phyloP scores from a whole-genome alignment of 768 basidiomycete species.

The Steccherinum ochraceum region DNA sequence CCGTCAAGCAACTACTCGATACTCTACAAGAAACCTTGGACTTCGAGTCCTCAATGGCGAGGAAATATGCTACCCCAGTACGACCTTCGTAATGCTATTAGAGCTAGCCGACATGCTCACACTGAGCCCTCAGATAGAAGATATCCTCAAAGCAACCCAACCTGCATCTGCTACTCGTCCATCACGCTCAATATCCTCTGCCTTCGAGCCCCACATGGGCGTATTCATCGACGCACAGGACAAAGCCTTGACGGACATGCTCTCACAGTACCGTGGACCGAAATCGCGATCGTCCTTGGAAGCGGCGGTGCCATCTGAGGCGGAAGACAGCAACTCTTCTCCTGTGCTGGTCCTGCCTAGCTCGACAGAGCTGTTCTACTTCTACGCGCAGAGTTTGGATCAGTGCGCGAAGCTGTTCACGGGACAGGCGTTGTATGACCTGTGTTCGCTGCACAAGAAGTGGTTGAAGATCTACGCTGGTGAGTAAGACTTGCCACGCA shows the following conservation, averaged over 20 bases:
- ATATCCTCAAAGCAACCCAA: constrained; percentile 53
- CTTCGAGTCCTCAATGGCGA: constrained; percentile 76
- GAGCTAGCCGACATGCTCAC: constrained; percentile 1
- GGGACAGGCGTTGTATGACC: constrained; percentile 75
- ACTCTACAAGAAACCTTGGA: constrained; percentile 81
- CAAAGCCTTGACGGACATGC: constrained; percentile 87
- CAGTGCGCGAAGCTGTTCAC: constrained; percentile 90
- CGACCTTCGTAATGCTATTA: constrained; percentile 10
- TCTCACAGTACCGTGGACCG: constrained; percentile 66
- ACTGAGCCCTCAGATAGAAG: constrained; percentile 52
- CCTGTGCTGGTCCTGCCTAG: constrained; percentile 76
- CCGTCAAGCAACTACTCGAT: constrained; percentile 78
- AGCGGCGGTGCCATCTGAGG: constrained; percentile 28
- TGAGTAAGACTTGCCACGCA: too few species aligned
- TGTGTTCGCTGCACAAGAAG: constrained; percentile 81
- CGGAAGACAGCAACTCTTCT: constrained; percentile 37
- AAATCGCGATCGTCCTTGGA: constrained; percentile 69
- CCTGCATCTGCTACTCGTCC: constrained; percentile 42
- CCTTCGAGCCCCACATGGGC: constrained; percentile 88
- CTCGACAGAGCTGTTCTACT: constrained; percentile 95
- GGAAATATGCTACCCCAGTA: constrained; percentile 78
- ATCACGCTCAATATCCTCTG: constrained; percentile 70
- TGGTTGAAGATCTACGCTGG: constrained; percentile 94
- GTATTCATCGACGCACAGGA: constrained; percentile 97
- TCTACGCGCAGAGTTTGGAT: constrained; percentile 92